Conservation (phyloP, 108 stramenopile species). For the Poteriospumella lacustris region DNA sequence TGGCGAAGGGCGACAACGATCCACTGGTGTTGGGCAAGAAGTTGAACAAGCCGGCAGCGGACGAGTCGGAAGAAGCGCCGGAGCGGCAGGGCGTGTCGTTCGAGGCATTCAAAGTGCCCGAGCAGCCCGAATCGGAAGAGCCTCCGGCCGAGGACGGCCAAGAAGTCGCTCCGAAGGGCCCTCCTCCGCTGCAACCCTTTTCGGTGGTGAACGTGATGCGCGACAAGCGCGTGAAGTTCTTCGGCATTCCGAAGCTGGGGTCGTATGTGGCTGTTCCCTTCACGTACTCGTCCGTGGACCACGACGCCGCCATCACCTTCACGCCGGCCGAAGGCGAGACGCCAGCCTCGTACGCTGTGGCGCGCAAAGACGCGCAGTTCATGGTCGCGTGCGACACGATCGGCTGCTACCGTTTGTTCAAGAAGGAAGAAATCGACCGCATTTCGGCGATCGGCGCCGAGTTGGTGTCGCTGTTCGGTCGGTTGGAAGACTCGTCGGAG, state of each 20-base stretch:
- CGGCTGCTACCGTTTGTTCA: neutral
- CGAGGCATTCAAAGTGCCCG: constrained; percentile 40
- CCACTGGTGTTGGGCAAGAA: neutral
- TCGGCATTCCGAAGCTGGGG: constrained; percentile 59
- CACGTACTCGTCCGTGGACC: constrained; percentile 30
- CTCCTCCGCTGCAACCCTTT: constrained; percentile 39
- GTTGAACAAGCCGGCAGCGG: neutral
- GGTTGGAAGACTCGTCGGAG: neutral
- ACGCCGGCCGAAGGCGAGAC: neutral
- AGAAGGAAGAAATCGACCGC: neutral
- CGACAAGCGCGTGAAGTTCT: constrained; percentile 49
- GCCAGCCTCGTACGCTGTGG: neutral
- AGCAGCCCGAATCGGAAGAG: constrained; percentile 39
- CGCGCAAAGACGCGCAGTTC: neutral
- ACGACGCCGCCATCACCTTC: neutral
- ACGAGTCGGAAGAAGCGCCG: constrained; percentile 35
- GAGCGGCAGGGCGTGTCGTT: constrained; percentile 31
- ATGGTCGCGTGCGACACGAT: neutral
- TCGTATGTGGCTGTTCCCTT: constrained; percentile 52
- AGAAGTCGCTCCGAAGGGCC: constrained; percentile 36
- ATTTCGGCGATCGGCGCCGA: neutral
- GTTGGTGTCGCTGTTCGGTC: neutral
- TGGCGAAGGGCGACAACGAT: neutral
- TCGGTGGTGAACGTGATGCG: constrained; percentile 47
- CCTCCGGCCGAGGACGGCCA: constrained; percentile 31